phyloP scores from a whole-genome alignment of 1,284 basidiomycete species.

The Ustilago curta region DNA sequence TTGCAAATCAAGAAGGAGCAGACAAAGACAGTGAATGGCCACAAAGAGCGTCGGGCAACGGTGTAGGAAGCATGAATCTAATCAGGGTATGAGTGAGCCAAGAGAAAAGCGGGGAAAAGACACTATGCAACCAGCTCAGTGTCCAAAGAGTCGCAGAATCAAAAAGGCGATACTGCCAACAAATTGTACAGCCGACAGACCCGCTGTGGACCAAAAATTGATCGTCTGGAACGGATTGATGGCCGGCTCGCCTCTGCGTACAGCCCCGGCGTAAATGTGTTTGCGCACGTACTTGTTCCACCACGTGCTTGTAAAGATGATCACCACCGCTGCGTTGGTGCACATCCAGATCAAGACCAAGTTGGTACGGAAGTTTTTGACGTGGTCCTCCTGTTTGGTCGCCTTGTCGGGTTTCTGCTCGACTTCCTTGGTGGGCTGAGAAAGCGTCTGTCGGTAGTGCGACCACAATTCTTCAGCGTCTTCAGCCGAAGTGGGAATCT shows the following conservation, averaged over 20 bases:
- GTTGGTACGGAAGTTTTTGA: slow-evolving; percentile 84
- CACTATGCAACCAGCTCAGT: slow-evolving; percentile 11
- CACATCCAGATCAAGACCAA: slow-evolving; percentile 83
- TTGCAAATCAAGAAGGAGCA: not conserved
- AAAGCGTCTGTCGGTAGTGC: slow-evolving; percentile 64
- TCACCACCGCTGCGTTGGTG: slow-evolving; percentile 61
- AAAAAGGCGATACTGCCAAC: slow-evolving; percentile 51
- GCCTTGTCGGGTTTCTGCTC: slow-evolving; percentile 55
- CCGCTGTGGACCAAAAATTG: slow-evolving; percentile 53
- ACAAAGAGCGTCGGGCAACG: not conserved
- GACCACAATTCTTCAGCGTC: slow-evolving; percentile 65
- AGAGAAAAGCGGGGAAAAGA: not conserved
- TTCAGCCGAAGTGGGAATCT: slow-evolving; percentile 59
- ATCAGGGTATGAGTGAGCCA: not conserved
- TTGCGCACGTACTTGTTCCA: slow-evolving; percentile 45
- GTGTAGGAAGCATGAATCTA: not conserved
- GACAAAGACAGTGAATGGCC: not conserved
- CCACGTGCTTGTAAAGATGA: slow-evolving; percentile 57
- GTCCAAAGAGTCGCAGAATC: slow-evolving; percentile 51
- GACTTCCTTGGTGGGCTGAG: slow-evolving; percentile 40
- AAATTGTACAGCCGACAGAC: slow-evolving; percentile 50
- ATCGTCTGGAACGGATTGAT: slow-evolving; percentile 51
- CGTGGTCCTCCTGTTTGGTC: slow-evolving; percentile 63
- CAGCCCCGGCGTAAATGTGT: slow-evolving; percentile 30
- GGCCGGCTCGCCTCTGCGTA: slow-evolving; percentile 27